Base-by-base conservation (phyloP, 768 basidiomycete species). In the Trametes cubensis region DNA sequence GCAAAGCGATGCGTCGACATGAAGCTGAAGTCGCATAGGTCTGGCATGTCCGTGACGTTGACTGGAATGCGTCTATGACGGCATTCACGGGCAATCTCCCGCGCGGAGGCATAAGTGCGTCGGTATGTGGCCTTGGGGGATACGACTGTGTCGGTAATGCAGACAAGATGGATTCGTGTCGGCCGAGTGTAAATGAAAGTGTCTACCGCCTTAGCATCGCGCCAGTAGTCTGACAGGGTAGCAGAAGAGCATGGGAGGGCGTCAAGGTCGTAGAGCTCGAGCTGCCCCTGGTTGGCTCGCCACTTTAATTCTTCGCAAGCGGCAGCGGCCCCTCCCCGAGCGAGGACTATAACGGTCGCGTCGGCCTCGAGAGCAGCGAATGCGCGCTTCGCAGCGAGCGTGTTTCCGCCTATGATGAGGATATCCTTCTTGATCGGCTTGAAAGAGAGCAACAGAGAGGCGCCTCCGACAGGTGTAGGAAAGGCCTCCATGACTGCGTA, bases 21-120 rank as follows among this genome's bases (percentile, higher is more conserved):
- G 75, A 96, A 94, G 0, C 90, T 87, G 71, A 92, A 98, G 72
- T 97, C 94, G 73, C 92, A 95, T 42, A 95, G 80, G 15, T 85
- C 80, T 1, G 92, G 90, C 70, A 89, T 84, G 73, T 98, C 96
- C 1, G 94, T 85, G n/a, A 89, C 83, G 69, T 95, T 98, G 66
- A 94, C 80, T 1, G 86, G 89, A 59, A 96, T 86, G 56, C 84
- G 81, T 26, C 82, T 81, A 0, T 75, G 62, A 38, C 73, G 78
- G 67, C 89, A 90, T 2, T 85, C 70, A 17, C 71, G 67, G 56
- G 85, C 82, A 40, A 97, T 80, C 6, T 77, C 74, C 46, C 76
- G 74, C 1, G 91, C 90, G 2, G 90, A 89, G 2, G 69, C 69
- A 38, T 74, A 76, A 10, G 72, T 78, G 13, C 87, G 83, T 47